These are phyloP conservation scores for Eucalyptus pumila DNA, from an alignment of 345 rosid species.

Conservation along the genomic window DNA sequence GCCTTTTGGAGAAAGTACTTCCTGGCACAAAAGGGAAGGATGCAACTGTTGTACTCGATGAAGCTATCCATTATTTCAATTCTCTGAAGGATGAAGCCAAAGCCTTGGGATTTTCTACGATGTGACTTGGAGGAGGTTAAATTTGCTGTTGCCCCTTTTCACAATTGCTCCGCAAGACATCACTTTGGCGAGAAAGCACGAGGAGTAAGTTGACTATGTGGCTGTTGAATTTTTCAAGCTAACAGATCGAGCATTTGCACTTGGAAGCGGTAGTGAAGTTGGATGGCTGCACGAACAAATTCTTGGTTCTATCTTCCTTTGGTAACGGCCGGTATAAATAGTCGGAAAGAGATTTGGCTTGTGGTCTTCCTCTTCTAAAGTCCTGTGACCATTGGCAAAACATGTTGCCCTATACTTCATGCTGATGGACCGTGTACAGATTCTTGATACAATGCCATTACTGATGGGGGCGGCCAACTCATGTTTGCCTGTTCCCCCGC, in stretches of 20 bases:
- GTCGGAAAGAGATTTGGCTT: neutral
- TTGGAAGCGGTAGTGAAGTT: neutral
- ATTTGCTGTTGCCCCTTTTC: neutral
- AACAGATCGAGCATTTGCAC: neutral
- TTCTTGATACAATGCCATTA: neutral
- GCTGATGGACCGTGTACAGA: neutral
- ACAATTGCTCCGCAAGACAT: neutral
- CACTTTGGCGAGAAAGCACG: neutral
- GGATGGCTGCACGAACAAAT: neutral
- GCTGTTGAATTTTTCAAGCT: neutral
- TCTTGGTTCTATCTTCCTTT: neutral
- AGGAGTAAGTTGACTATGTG: neutral
- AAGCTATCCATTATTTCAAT: constrained; percentile 26
- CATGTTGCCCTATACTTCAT: neutral
- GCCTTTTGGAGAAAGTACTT: constrained; percentile 18
- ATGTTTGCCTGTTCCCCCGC: neutral
- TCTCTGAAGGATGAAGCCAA: constrained; percentile 19
- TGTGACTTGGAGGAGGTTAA: neutral
- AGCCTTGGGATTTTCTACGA: constrained; percentile 8
- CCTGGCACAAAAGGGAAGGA: constrained; percentile 28
- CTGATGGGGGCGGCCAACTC: neutral
- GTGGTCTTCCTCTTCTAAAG: neutral
- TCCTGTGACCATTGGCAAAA: neutral
- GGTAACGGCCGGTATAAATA: neutral
- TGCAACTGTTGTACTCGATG: constrained; percentile 15